These are phyloP conservation scores for Ophiostoma novo-ulmi DNA, from an alignment of 2,329 filamentous ascomycete genomes.

Conservation along the genomic window DNA sequence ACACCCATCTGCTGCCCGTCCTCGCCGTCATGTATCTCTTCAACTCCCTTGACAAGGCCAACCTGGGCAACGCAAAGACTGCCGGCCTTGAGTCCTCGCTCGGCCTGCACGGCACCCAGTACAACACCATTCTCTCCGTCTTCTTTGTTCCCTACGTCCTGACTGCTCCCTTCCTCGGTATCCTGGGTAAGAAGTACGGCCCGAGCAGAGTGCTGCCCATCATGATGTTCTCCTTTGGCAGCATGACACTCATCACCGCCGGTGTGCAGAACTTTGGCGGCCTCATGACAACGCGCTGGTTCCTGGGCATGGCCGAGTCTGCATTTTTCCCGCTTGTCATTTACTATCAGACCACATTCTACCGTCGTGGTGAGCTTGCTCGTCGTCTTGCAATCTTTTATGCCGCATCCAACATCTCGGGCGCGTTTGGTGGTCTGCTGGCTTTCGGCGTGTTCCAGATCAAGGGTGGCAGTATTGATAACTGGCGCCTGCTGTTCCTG, in stretches of 20 bases:
- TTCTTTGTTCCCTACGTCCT: conserved; percentile 74
- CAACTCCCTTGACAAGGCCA: conserved; percentile 43
- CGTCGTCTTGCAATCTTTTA: conserved; percentile 63
- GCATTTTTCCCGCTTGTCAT: conserved; percentile 31
- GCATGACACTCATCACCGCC: conserved; percentile 63
- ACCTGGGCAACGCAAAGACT: conserved; percentile 27
- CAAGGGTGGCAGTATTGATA: conserved; percentile 34
- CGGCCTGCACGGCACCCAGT: conserved; percentile 33
- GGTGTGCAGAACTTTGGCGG: conserved; percentile 23
- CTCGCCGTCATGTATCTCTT: conserved; percentile 53
- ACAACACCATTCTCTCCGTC: conserved; percentile 65
- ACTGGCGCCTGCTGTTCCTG: conserved; percentile 50
- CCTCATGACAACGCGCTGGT: conserved; percentile 51
- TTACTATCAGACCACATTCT: conserved; percentile 59
- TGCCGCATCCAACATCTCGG: conserved; percentile 27
- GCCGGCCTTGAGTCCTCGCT: conserved; percentile 22
- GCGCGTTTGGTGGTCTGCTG: conserved; percentile 28
- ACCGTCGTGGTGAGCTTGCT: conserved; percentile 65
- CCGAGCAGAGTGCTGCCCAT: conserved; percentile 61
- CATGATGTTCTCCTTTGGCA: conserved; percentile 62
- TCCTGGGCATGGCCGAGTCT: conserved; percentile 54
- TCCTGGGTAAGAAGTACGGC: conserved; percentile 67
- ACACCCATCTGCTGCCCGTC: conserved; percentile 49
- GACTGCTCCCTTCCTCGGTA: conserved; percentile 54
- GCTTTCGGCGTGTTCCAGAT: conserved; percentile 48